Evolutionary conservation across 805 yeast species (phyloP).

Genomic region (Wickerhamomyces kurtzmanii): DNA sequence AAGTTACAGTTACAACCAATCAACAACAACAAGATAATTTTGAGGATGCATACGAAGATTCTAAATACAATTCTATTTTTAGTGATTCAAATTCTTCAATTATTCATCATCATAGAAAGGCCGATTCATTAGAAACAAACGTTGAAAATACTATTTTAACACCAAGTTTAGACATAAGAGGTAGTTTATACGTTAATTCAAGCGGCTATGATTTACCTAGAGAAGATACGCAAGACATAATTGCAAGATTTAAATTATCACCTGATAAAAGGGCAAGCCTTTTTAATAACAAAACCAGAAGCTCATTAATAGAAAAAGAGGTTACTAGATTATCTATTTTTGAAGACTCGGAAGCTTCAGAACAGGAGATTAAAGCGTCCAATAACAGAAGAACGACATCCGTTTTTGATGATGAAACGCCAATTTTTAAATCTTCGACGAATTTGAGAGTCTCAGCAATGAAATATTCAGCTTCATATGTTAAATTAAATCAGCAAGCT

Average conservation of each 20-base stretch:
- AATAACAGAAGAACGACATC: no score
- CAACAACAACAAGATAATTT: slow-evolving; percentile 15
- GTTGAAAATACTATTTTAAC: no score
- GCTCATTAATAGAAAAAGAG: no score
- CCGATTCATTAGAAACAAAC: slow-evolving; percentile 6
- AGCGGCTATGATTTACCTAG: background rate
- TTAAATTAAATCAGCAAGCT: no score
- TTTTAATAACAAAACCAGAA: no score
- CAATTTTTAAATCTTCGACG: no score
- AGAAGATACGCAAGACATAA: background rate
- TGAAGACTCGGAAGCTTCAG: no score
- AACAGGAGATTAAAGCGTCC: no score
- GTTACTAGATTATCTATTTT: no score
- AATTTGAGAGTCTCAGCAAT: no score
- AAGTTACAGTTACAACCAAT: slow-evolving; percentile 9
- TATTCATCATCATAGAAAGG: slow-evolving; percentile 14
- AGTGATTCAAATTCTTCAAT: slow-evolving; percentile 10
- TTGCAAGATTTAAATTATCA: background rate
- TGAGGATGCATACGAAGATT: slow-evolving; percentile 9
- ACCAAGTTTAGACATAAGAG: background rate
- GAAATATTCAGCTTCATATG: no score
- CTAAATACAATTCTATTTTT: slow-evolving; percentile 6
- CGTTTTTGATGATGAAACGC: no score
- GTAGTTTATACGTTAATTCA: background rate
- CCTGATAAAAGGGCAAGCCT: slow-evolving; percentile 14